Percentiles rank a stretch among this genome's conserved stretches.
These are phyloP conservation scores for Plectranthus barbatus DNA, from an alignment of 257 asterid species.

Conservation along the genomic window DNA sequence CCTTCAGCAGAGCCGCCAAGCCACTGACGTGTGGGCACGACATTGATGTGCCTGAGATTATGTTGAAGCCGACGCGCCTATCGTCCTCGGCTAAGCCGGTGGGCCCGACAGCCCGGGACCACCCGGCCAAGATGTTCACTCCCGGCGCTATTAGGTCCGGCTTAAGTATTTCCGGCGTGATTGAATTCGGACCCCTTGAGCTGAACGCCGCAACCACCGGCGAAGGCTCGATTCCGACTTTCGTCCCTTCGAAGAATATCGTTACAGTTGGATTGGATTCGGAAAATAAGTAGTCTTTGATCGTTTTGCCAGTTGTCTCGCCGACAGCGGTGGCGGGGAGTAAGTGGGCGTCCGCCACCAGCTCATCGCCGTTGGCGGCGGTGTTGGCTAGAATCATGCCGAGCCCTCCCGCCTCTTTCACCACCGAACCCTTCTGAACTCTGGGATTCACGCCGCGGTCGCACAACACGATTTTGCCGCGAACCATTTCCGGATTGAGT, in stretches of 20 bases:
- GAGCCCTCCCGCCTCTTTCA: conserved; percentile 53
- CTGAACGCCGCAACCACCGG: conserved; percentile 78
- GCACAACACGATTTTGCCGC: conserved; percentile 60
- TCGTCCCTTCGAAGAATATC: conserved; percentile 49
- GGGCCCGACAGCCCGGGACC: conserved; percentile 58
- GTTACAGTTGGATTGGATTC: conserved; percentile 47
- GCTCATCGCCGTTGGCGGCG: conserved; percentile 61
- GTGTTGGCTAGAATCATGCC: conserved; percentile 66
- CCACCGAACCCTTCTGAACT: conserved; percentile 60
- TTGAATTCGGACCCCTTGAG: conserved; percentile 61
- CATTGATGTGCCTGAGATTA: conserved; percentile 77
- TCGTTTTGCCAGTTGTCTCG: conserved; percentile 30
- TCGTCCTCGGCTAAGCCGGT: conserved; percentile 49
- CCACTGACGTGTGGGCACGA: conserved; percentile 87
- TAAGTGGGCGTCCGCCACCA: conserved; percentile 74
- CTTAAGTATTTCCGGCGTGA: conserved; percentile 48
- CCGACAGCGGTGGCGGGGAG: conserved; percentile 63
- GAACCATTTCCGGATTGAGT: conserved; percentile 45
- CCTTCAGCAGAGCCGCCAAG: conserved; percentile 58
- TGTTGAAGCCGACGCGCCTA: conserved; percentile 61
- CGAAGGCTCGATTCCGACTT: conserved; percentile 54
- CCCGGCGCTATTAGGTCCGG: conserved; percentile 80
- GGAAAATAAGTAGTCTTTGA: conserved; percentile 31
- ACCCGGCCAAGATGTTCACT: conserved; percentile 64
- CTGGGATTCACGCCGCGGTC: conserved; percentile 62